phyloP scores from a whole-genome alignment of 345 rosid species.

The Citrus mangshanensis region DNA sequence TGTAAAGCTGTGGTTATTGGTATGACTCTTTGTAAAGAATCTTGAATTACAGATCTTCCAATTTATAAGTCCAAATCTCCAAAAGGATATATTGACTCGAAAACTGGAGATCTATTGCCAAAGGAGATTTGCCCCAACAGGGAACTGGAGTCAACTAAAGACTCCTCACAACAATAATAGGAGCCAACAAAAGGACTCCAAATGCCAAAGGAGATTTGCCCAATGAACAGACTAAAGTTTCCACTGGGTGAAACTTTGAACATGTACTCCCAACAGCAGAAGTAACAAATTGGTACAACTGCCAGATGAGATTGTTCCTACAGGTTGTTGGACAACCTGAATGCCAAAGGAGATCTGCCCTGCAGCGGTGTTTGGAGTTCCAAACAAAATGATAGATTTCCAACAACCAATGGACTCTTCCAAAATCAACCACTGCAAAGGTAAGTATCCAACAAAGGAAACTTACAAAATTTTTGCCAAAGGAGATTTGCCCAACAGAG shows the following conservation, averaged over 20 bases:
- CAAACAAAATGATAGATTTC: conserved; percentile 19
- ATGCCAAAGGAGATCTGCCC: conserved; percentile 27
- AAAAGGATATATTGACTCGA: conserved; percentile 14
- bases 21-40: not conserved
- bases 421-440: conserved; percentile 19
- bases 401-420: conserved; percentile 21
- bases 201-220: conserved; percentile 74
- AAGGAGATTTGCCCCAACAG: conserved; percentile 34
- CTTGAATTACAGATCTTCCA: conserved; percentile 7
- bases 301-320: not conserved
- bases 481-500: conserved; percentile 52
- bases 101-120: conserved; percentile 35
- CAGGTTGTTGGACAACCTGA: conserved; percentile 13
- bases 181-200: conserved; percentile 37
- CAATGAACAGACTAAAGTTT: conserved; percentile 39
- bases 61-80: conserved; percentile 9
- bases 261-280: conserved; percentile 17
- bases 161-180: conserved; percentile 30
- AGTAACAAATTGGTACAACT: conserved; percentile 12
- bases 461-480: conserved; percentile 36
- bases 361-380: not conserved
- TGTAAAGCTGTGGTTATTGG: not conserved
- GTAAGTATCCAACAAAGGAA: conserved; percentile 25
- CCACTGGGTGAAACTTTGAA: conserved; percentile 21
- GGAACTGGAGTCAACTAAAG: conserved; percentile 32